Evolutionary conservation across 2,329 filamentous ascomycete genomes (phyloP).

Genomic region (Monosporascus sp.): DNA sequence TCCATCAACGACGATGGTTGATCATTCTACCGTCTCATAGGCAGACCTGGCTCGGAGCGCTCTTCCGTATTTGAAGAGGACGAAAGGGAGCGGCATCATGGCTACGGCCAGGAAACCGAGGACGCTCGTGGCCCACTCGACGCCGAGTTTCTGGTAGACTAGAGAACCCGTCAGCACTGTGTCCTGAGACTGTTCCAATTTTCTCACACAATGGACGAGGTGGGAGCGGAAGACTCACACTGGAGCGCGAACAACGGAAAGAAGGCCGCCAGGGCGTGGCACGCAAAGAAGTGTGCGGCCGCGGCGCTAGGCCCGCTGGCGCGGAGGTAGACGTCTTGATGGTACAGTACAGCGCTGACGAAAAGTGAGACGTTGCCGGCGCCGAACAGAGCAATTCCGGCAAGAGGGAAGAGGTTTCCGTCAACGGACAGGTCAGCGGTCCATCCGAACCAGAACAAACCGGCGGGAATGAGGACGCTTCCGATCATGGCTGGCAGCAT

Average conservation of each 20-base stretch:
- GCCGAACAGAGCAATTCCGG: constrained; percentile 51
- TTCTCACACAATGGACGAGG: neutral
- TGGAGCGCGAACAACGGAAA: constrained; percentile 60
- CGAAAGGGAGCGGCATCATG: constrained; percentile 47
- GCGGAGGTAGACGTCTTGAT: constrained; percentile 51
- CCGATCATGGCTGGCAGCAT: constrained; percentile 56
- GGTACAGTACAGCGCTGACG: constrained; percentile 33
- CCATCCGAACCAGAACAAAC: constrained; percentile 59
- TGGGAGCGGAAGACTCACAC: constrained; percentile 30
- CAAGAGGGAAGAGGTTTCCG: constrained; percentile 45
- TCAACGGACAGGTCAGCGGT: constrained; percentile 35
- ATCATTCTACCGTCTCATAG: constrained; percentile 31
- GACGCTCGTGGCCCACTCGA: constrained; percentile 42
- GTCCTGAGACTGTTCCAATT: neutral
- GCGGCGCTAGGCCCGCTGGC: constrained; percentile 52
- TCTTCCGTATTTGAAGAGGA: constrained; percentile 45
- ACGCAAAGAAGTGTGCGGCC: constrained; percentile 53
- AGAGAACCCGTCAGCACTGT: neutral
- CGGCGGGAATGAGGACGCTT: constrained; percentile 45
- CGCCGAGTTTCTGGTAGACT: constrained; percentile 41
- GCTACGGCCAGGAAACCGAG: constrained; percentile 42
- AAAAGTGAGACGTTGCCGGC: constrained; percentile 59
- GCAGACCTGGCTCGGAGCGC: constrained; percentile 33
- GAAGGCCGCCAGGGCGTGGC: constrained; percentile 50
- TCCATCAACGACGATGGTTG: neutral